Evolutionary conservation across 2,329 filamentous ascomycete species (phyloP), one percentile per base, ranked within the genome.

Genomic region (Cladosporium austrohemisphaericum): DNA sequence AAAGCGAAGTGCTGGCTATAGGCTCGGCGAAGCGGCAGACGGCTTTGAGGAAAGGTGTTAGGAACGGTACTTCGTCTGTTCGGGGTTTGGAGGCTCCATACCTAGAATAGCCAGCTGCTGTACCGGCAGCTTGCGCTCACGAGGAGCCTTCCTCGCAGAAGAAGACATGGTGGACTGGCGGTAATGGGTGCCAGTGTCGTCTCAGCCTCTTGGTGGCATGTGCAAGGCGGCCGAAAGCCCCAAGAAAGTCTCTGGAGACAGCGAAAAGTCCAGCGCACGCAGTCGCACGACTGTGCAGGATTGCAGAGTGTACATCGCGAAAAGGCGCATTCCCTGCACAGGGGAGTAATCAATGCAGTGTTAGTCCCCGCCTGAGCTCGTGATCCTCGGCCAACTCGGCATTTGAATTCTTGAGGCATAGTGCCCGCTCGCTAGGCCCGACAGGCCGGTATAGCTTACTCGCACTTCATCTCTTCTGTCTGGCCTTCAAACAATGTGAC

Each of bases 61-160:
- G 56, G 50, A 28, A 28, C 7, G 5, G 22, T 45, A 25, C n/a
- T 8, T 5, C 2, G 8, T 26, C 31, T 18, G 43, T 43, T 26
- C 18, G 38, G 28, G 36, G 45, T 49, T 45, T 47, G 35, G 54
- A 65, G 9, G 9, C 10, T n/a, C 5, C 78, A 75, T 77, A 90
- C 86, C 83, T 55, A 94, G 72, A 63, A 94, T 90, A 35, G 82
- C 72, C 62, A 94, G 75, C 71, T 94, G 88, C 76, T 83, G 80
- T 33, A 80, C 75, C 1, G 88, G 88, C 75, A 93, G 76, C 73
- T 83, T 86, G 19, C 64, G 56, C 55, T 68, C 63, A 37, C 60
- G 57, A 19, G 47, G 53, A 47, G 32, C 33, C 8, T 38, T 36
- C 41, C 47, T 55, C 22, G 41, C 37, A 20, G 37, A 41, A 20